Base-by-base conservation (phyloP, 495 filamentous ascomycete genomes). In the Jackrogersella minutella region DNA sequence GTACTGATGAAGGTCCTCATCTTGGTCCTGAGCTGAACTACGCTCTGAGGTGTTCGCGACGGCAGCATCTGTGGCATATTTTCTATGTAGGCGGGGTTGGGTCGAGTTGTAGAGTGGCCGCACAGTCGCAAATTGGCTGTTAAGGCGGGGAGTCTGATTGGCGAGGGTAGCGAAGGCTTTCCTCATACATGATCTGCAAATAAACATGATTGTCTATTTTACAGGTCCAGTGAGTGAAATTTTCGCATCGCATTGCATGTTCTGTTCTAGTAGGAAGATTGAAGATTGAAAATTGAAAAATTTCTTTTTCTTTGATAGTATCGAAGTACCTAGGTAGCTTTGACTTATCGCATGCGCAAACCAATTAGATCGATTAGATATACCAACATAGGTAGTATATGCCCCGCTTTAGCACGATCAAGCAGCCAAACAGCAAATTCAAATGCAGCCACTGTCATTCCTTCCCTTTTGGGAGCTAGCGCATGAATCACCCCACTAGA, bases 151-250 rank as follows among this genome's bases (percentile, higher is more conserved):
- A 22, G 46, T 46, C 21, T 24, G 30, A 53, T 51, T 41, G 46
- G 40, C 28, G 63, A 62, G 31, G 21, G 53, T 8, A 28, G 51
- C n/a, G 11, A 72, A 41, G 3, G 66, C 66, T 50, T 54, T 74
- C 31, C 73, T 70, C 31, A 74, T 58, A 34, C 80, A 82, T 24
- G 74, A 66, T 34, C 73, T 70, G 49, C 80, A 80, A 52, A 74
- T 70, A 47, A 77, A 80, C 80, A 81, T 82, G 64, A 28, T 66
- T 40, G 41, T 46, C 65, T 21, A 17, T 40, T 39, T 43, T 47
- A 19, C 21, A 33, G 33, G 51, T 19, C 37, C 36, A 11, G 37
- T 57, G 22, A 41, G 31, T 33, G 9, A 16, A 28, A 22, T 14
- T 24, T 3, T 22, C 8, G 19, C 28, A 16, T 47, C 49, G 37